These are phyloP conservation scores for Chlorella sp. DNA, from an alignment of 139 green algal genomes.

Conservation along the genomic window DNA sequence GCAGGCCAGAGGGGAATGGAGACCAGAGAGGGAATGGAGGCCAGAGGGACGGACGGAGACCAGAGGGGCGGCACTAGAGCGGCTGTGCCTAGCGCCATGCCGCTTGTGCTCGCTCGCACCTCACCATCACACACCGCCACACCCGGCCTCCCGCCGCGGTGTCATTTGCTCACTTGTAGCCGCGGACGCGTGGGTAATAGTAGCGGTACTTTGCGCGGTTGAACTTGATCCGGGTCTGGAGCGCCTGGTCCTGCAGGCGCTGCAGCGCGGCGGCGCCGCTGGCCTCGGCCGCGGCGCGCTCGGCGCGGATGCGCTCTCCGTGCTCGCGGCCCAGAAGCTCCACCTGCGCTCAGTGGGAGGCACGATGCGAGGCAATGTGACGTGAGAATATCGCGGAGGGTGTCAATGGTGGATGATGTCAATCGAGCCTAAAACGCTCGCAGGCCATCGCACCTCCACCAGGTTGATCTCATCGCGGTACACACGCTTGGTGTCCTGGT, in stretches of 20 bases:
- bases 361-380: no score
- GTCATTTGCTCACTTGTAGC: slow-evolving; percentile 59
- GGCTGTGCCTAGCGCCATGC: no score
- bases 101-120: no score
- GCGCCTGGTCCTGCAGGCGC: slow-evolving; percentile 55
- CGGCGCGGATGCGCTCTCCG: slow-evolving; percentile 18
- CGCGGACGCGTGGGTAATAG: slow-evolving; percentile 69
- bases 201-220: slow-evolving; percentile 64
- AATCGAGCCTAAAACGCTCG: no score
- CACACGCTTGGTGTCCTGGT: slow-evolving; percentile 57
- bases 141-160: not conserved
- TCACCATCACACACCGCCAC: not conserved
- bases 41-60: not conserved
- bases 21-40: not conserved
- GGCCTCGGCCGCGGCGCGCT: slow-evolving; percentile 43
- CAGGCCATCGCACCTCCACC: no score
- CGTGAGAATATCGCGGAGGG: no score
- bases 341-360: no score
- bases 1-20: not conserved
- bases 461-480: slow-evolving; percentile 50
- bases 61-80: not conserved
- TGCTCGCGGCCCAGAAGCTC: slow-evolving; percentile 50
- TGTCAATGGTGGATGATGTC: no score
- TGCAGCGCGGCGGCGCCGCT: slow-evolving; percentile 29
- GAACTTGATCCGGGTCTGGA: slow-evolving; percentile 42